Evolutionary conservation across 352 stramenopile species (phyloP).

Genomic region (Phytophthora sp.): DNA sequence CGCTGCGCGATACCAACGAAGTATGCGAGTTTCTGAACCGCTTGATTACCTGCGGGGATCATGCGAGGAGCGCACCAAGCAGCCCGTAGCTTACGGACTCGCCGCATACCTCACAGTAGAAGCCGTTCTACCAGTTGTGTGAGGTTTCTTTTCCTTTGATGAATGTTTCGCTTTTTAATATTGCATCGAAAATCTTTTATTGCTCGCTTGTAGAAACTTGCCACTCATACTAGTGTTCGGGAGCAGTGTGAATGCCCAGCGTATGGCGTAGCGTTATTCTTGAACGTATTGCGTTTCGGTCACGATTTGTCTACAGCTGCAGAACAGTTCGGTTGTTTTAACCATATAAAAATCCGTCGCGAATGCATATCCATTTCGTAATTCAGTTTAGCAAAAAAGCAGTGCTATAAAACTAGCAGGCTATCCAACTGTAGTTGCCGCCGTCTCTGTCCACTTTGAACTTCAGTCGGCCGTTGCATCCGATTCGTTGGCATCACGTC

Average conservation of each 20-base stretch:
- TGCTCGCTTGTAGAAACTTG: too few species aligned
- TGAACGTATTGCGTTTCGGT: constrained; percentile 32
- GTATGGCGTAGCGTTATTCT: constrained; percentile 1
- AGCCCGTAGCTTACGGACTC: constrained; percentile 21
- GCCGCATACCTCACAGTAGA: constrained; percentile 8
- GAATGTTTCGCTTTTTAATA: constrained; percentile 11
- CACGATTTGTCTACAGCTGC: not conserved
- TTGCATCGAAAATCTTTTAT: too few species aligned
- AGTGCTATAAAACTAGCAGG: too few species aligned
- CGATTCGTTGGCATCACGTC: not conserved
- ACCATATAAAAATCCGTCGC: not conserved
- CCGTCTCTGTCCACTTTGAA: constrained; percentile 37
- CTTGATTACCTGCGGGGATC: constrained; percentile 49
- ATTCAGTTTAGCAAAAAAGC: too few species aligned
- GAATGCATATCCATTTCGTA: too few species aligned
- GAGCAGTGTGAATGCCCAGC: not conserved
- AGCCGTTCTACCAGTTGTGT: constrained; percentile 6
- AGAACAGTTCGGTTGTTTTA: constrained; percentile 2
- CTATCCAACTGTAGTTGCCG: constrained; percentile 2
- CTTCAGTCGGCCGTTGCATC: constrained; percentile 18
- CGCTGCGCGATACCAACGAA: constrained; percentile 76
- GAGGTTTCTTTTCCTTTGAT: constrained; percentile 2
- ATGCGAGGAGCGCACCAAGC: constrained; percentile 31
- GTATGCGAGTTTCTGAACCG: constrained; percentile 79
- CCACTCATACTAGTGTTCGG: too few species aligned